Evolutionary conservation across 2,329 filamentous ascomycete genomes (phyloP).

Genomic region (Curvularia sp.): DNA sequence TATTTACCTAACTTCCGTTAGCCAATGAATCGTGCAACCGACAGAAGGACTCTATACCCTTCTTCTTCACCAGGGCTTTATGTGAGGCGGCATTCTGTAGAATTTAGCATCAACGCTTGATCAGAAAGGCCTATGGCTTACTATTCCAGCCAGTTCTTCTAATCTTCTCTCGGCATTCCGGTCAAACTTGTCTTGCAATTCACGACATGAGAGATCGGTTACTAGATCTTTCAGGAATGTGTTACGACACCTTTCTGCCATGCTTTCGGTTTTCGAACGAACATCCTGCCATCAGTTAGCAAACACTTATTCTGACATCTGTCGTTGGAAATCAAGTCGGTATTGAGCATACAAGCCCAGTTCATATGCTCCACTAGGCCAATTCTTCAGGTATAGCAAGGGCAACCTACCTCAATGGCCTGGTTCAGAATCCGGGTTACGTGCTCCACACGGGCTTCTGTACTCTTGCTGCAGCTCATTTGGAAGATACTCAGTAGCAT

Average conservation of each 20-base stretch:
- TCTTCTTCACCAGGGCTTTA: slow-evolving; percentile 7
- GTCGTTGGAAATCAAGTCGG: neutral
- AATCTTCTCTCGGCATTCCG: slow-evolving; percentile 7
- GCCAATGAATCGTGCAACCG: neutral
- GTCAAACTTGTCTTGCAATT: slow-evolving; percentile 8
- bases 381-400: too few relatives aligned
- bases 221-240: neutral
- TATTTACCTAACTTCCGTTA: slow-evolving; percentile 6
- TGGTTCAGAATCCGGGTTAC: slow-evolving; percentile 19
- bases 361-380: neutral
- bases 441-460: slow-evolving; percentile 22
- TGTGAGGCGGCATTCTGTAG: slow-evolving; percentile 8
- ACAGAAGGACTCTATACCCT: neutral
- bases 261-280: neutral
- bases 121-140: neutral
- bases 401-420: slow-evolving; percentile 11
- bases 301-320: neutral
- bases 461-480: slow-evolving; percentile 28
- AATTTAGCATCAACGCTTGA: neutral
- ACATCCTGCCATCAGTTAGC: slow-evolving; percentile 5
- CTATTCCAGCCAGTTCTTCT: neutral
- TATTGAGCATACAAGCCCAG: neutral
- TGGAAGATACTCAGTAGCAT: slow-evolving; percentile 25
- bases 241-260: neutral
- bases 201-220: neutral